Percentiles rank a stretch among this genome's conserved stretches.
These are phyloP conservation scores for Rhizopogon rudus DNA, from an alignment of 768 basidiomycete genomes.

Conservation along the genomic window DNA sequence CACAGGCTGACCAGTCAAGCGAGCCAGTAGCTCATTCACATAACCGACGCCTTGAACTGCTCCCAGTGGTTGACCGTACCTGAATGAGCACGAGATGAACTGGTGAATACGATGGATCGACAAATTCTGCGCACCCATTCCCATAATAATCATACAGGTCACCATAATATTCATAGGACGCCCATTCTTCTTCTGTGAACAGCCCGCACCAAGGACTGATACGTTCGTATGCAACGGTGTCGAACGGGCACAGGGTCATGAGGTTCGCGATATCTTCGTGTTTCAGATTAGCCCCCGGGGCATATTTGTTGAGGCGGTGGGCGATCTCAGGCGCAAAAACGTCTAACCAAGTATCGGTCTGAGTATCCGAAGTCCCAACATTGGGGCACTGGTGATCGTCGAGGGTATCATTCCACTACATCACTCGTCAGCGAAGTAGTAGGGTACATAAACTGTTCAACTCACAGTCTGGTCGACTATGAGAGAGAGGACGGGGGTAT, in stretches of 20 bases:
- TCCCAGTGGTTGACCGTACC: constrained; percentile 65
- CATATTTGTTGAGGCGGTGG: constrained; percentile 49
- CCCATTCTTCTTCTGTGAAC: constrained; percentile 58
- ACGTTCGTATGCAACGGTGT: constrained; percentile 46
- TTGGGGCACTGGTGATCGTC: constrained; percentile 61
- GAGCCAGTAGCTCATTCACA: constrained; percentile 79
- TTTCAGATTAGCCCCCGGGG: constrained; percentile 58
- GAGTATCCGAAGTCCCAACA: constrained; percentile 34
- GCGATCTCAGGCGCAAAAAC: constrained; percentile 51
- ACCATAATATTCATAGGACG: constrained; percentile 55
- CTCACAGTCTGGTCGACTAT: constrained; percentile 51
- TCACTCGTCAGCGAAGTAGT: constrained; percentile 4
- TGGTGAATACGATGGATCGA: background rate
- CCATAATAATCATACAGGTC: constrained; percentile 76
- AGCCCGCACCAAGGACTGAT: constrained; percentile 63
- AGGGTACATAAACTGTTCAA: background rate
- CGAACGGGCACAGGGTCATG: constrained; percentile 72
- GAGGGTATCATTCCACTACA: constrained; percentile 56
- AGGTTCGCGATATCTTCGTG: constrained; percentile 50
- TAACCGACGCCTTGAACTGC: constrained; percentile 81
- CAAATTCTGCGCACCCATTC: constrained; percentile 43
- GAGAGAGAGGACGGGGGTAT: constrained; percentile 46
- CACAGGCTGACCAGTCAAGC: constrained; percentile 60
- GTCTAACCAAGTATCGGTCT: constrained; percentile 45
- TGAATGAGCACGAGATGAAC: constrained; percentile 14